These are phyloP conservation scores for Anthracocystis walkeri DNA, from an alignment of 1,284 basidiomycete species.

Conservation along the genomic window DNA sequence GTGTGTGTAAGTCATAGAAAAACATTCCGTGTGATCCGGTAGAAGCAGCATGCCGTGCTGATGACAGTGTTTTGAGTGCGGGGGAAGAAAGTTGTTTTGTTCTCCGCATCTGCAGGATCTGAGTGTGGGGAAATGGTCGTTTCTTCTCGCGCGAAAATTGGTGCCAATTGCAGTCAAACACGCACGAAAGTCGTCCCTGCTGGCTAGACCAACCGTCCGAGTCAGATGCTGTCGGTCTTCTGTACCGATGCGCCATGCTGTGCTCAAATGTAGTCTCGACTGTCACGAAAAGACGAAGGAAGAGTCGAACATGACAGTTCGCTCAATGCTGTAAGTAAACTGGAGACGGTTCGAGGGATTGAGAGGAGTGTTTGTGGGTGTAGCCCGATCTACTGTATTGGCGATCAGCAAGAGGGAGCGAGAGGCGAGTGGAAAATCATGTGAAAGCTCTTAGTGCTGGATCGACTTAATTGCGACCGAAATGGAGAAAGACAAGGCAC, in stretches of 20 bases:
- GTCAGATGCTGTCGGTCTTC: neutral
- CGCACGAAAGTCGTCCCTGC: neutral
- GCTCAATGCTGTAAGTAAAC: neutral
- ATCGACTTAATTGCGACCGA: constrained; percentile 1
- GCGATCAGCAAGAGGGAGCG: neutral
- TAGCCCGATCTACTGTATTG: neutral
- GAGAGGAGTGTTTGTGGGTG: neutral
- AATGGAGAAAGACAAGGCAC: neutral
- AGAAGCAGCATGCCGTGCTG: neutral
- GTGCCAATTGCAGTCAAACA: neutral
- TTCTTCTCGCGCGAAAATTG: constrained; percentile 1
- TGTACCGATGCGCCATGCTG: neutral
- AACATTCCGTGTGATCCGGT: neutral
- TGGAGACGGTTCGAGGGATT: neutral
- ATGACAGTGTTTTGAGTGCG: neutral
- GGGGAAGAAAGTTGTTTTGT: neutral
- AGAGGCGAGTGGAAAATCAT: no score
- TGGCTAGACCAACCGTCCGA: neutral
- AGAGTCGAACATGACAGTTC: neutral
- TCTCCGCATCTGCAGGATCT: no score
- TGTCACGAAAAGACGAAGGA: neutral
- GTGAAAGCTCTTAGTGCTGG: neutral
- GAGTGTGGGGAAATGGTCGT: constrained; percentile 1
- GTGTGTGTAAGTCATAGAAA: neutral
- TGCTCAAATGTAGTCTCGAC: neutral